Base-by-base conservation (phyloP, 306 rosid species). In the Vigna reflexopilosa region DNA sequence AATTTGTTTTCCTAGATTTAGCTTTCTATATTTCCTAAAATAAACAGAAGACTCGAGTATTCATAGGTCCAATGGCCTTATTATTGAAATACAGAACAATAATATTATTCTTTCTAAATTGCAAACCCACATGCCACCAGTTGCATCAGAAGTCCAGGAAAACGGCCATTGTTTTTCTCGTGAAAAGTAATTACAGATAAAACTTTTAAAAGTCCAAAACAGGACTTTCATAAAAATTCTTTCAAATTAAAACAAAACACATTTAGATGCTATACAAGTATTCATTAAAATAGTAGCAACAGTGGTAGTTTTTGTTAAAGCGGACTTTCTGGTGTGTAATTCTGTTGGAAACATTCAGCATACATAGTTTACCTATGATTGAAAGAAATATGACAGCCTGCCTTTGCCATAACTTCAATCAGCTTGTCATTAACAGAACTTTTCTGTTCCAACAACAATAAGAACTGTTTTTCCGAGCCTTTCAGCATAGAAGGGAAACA, bases 401-500 rank as follows among this genome's bases (percentile, higher is more conserved):
- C 93, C 75, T 57, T 87, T 67, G 92, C 89, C 34, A 94, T 63
- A 61, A 90, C 89, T 70, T 89, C 93, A 80, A 95, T 85, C 91
- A 95, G 79, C 84, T 74, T 89, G 79, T 86, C 92, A 83, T 77
- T 82, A 51, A 87, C 73, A 40, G 90, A 82, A 75, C 81, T 78
- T 57, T 52, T 83, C 78, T 73, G 86, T 20, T 88, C 86, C 87
- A 95, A 68, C 82, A 92, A 82, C 80, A 56, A 87, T 71, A 78
- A 90, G 54, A 95, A 87, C 84, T 88, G 87, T 57, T 26, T 50
- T 85, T 87, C 98, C 55, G 70, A 87, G 79, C 93, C 98, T 85
- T 87, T 89, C 82, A 93, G 72, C 84, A 91, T 89, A 64, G 85
- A 68, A 66, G 99, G 98, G 88, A 78, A 93, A 77, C 67, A 77